Percentiles rank a stretch among this genome's conserved stretches.
phyloP scores from a whole-genome alignment of 805 yeast species.

The Schizosaccharomyces japonicus region DNA sequence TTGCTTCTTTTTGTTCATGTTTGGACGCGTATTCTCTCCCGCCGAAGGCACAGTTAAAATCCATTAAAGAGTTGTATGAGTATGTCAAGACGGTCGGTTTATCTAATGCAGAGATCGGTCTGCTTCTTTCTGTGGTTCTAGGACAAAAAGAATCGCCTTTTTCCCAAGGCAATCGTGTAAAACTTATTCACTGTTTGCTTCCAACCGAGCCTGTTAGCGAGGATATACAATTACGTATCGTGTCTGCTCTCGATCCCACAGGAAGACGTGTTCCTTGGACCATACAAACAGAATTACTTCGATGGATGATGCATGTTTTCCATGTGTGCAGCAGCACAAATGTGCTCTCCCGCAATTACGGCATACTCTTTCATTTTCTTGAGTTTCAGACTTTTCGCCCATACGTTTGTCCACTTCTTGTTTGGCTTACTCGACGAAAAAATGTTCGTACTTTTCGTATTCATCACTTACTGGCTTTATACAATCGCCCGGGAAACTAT shows the following conservation, averaged over 20 bases:
- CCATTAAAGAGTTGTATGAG: too few species aligned
- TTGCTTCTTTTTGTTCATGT: too few species aligned
- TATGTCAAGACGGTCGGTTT: too few species aligned
- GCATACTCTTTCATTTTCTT: not conserved
- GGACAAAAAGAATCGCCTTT: too few species aligned
- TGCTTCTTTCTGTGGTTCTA: too few species aligned
- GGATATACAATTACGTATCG: not conserved
- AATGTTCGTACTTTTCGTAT: not conserved
- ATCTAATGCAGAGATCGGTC: too few species aligned
- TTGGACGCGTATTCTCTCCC: too few species aligned
- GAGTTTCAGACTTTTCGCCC: not conserved
- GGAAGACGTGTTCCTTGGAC: not conserved
- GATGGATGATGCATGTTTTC: not conserved
- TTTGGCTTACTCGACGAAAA: not conserved
- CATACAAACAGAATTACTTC: not conserved
- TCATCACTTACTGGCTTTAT: not conserved
- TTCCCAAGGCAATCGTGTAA: too few species aligned
- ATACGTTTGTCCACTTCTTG: not conserved
- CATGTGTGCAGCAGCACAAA: not conserved
- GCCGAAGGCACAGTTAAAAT: too few species aligned
- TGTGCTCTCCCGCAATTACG: not conserved
- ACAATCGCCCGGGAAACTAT: not conserved
- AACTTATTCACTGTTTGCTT: not conserved
- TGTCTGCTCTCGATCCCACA: not conserved
- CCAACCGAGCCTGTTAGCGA: not conserved